Percentiles rank a stretch among this genome's conserved stretches.
phyloP scores from a whole-genome alignment of 371 early-diverging fungal genomes.

The Rhizopus arrhizus region DNA sequence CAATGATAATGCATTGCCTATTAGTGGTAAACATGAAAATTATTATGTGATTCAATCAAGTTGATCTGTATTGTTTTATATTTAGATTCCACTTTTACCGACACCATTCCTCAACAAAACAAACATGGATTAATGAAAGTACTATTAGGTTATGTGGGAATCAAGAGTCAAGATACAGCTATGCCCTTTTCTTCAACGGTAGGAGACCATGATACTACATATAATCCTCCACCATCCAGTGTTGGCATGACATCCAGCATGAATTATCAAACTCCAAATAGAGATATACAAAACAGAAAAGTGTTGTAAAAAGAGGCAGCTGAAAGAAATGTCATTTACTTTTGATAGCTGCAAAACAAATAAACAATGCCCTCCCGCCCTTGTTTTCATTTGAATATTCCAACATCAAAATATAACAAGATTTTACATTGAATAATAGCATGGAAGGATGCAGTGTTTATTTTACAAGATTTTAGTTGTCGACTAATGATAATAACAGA shows the following conservation, averaged over 20 bases:
- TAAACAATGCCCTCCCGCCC: too few relatives aligned
- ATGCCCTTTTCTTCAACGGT: slow-evolving; percentile 10
- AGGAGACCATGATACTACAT: neutral
- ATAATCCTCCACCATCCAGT: neutral
- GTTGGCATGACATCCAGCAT: neutral
- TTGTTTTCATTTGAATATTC: too few relatives aligned
- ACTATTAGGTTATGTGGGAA: slow-evolving; percentile 15
- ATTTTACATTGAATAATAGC: too few relatives aligned
- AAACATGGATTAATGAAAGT: slow-evolving; percentile 30
- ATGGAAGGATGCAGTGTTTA: neutral
- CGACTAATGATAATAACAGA: neutral
- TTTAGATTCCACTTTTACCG: slow-evolving; percentile 22
- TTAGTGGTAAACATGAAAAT: slow-evolving; percentile 47
- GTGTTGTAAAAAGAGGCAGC: slow-evolving; percentile 1
- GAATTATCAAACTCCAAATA: slow-evolving; percentile 13
- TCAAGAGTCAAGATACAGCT: slow-evolving; percentile 21
- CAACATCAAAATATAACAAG: too few relatives aligned
- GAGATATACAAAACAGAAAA: slow-evolving; percentile 28
- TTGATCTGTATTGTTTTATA: slow-evolving; percentile 2
- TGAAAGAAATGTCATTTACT: too few relatives aligned
- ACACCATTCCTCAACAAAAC: slow-evolving; percentile 19
- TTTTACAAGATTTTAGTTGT: neutral
- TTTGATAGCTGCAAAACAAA: too few relatives aligned
- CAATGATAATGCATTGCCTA: slow-evolving; percentile 82
- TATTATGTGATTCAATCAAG: too few relatives aligned